phyloP scores from a whole-genome alignment of 371 early-diverging fungal species.

The Mucor sp. region DNA sequence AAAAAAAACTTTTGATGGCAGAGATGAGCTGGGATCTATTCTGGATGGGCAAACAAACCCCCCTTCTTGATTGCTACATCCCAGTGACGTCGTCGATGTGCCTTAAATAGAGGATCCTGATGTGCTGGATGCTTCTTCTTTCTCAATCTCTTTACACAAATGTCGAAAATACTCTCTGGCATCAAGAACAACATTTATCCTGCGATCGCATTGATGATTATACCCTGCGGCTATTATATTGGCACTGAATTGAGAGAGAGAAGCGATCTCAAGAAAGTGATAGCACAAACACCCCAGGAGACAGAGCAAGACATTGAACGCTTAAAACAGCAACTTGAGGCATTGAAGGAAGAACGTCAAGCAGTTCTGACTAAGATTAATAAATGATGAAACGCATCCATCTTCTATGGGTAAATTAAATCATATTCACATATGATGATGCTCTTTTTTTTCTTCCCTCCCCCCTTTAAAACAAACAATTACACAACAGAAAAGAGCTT shows the following conservation, averaged over 20 bases:
- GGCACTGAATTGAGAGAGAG: conserved; percentile 26
- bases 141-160: neutral
- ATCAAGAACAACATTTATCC: conserved; percentile 27
- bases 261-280: conserved; percentile 17
- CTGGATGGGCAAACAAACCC: neutral
- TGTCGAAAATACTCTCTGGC: conserved; percentile 11
- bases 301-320: conserved; percentile 12
- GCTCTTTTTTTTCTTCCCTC: neutral
- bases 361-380: conserved; percentile 18
- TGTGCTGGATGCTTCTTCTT: neutral
- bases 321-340: conserved; percentile 23
- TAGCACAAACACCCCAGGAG: neutral
- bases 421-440: neutral
- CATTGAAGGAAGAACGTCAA: conserved; percentile 24
- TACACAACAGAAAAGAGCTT: neutral
- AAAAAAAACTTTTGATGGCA: conserved; percentile 2
- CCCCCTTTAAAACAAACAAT: neutral
- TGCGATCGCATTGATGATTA: conserved; percentile 20
- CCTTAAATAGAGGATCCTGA: neutral
- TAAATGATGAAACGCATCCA: neutral
- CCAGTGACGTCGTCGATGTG: neutral
- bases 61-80: neutral
- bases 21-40: neutral
- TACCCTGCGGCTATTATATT: conserved; percentile 28
- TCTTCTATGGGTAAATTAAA: neutral